phyloP scores from a whole-genome alignment of 805 yeast species.

The Schizosaccharomyces lindneri region DNA sequence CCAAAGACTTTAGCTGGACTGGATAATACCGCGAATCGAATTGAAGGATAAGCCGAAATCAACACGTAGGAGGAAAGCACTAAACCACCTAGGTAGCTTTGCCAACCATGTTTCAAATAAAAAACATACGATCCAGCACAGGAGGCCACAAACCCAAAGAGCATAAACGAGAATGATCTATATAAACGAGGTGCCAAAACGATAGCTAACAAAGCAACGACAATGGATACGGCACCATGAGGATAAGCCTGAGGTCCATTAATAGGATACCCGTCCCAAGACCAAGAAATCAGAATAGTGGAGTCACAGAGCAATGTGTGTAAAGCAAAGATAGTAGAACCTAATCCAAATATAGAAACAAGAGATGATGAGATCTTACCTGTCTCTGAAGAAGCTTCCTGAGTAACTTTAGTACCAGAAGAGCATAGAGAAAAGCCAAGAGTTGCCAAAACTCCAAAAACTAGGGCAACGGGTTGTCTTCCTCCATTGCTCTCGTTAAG shows the following conservation, averaged over 20 bases:
- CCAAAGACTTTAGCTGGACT: constrained; percentile 25
- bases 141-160: constrained; percentile 14
- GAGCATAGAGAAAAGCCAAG: constrained; percentile 24
- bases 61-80: constrained; percentile 31
- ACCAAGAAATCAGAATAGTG: constrained; percentile 70
- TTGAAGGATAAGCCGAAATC: constrained; percentile 15
- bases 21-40: constrained; percentile 13
- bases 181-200: constrained; percentile 17
- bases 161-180: background rate
- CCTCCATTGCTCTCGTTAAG: constrained; percentile 76
- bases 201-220: constrained; percentile 33
- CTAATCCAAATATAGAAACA: constrained; percentile 43
- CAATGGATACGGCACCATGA: constrained; percentile 41
- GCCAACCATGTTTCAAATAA: constrained; percentile 36
- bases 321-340: constrained; percentile 44
- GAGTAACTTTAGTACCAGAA: constrained; percentile 7
- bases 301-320: constrained; percentile 63
- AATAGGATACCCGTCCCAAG: constrained; percentile 90
- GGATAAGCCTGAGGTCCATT: constrained; percentile 71
- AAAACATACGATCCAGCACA: constrained; percentile 26
- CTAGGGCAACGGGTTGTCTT: constrained; percentile 40
- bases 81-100: constrained; percentile 51
- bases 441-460: constrained; percentile 31
- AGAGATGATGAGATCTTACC: constrained; percentile 11
- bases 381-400: constrained; percentile 5